These are phyloP conservation scores for Cercospora zeina DNA, from an alignment of 2,329 filamentous ascomycete genomes.

Conservation along the genomic window DNA sequence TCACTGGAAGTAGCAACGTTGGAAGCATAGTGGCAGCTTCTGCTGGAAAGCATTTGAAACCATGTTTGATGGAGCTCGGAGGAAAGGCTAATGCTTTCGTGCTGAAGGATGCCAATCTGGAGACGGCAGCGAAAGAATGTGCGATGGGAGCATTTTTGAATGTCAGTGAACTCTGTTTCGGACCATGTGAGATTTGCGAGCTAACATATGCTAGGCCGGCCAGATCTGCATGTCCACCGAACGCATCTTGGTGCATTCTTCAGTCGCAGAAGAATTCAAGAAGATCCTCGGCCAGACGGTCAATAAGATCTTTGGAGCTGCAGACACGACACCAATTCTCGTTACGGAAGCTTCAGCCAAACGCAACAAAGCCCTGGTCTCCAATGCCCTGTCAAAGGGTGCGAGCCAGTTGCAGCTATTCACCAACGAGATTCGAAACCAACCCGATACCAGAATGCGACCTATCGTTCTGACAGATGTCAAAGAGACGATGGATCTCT, in stretches of 20 bases:
- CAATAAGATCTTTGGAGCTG: conserved; percentile 37
- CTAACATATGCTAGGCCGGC: conserved; percentile 45
- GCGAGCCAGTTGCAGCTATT: conserved; percentile 39
- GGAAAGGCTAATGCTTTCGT: conserved; percentile 78
- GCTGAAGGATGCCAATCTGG: conserved; percentile 73
- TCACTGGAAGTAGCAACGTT: conserved; percentile 72
- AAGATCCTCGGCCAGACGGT: conserved; percentile 48
- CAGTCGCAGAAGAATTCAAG: conserved; percentile 55
- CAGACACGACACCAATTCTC: background rate
- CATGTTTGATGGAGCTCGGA: conserved; percentile 74
- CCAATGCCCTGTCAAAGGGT: conserved; percentile 57
- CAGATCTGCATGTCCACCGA: conserved; percentile 87
- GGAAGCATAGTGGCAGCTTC: conserved; percentile 69
- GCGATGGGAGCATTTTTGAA: conserved; percentile 70
- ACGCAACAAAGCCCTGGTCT: conserved; percentile 51
- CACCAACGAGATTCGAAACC: background rate
- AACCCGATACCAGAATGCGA: conserved; percentile 5
- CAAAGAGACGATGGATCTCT: conserved; percentile 70
- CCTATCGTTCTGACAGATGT: conserved; percentile 62
- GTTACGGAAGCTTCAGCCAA: background rate
- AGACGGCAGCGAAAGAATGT: conserved; percentile 67
- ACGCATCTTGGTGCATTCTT: conserved; percentile 63
- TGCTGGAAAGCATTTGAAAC: conserved; percentile 74
- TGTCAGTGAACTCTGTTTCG: conserved; percentile 7
- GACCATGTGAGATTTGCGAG: background rate